A percentile compares a stretch with the other conserved stretches of the same genome.
Conservation (phyloP, 345 rosid genomes). For the Eucalyptus curtisii region DNA sequence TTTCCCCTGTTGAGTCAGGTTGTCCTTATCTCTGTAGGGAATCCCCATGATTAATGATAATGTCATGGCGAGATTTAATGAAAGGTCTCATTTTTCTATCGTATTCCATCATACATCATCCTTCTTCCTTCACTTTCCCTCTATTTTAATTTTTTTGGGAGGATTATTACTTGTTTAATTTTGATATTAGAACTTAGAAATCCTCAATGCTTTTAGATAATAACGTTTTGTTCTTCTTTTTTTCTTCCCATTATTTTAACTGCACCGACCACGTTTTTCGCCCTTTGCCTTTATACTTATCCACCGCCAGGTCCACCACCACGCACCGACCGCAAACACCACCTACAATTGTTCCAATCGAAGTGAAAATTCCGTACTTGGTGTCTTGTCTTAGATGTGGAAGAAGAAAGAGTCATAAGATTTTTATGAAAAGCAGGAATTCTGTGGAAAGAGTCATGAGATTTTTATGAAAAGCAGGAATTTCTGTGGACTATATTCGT, state of each 20-base stretch:
- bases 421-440: not conserved
- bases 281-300: not conserved
- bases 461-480: not conserved
- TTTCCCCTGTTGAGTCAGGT: not conserved
- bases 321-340: not conserved
- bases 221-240: not conserved
- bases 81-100: not conserved
- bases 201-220: not conserved
- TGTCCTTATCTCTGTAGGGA: not conserved
- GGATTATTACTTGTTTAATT: not conserved
- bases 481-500: not conserved
- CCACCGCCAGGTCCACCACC: not conserved
- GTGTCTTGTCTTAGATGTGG: not conserved
- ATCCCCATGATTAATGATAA: slow-evolving; percentile 19
- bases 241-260: not conserved
- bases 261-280: not conserved
- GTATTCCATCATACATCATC: not conserved
- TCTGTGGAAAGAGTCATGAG: not conserved
- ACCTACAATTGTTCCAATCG: not conserved
- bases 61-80: slow-evolving; percentile 19
- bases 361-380: not conserved
- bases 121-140: not conserved
- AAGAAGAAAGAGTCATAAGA: not conserved
- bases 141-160: not conserved
- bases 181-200: not conserved